A percentile compares a stretch with the other conserved stretches of the same genome.
phyloP scores from a whole-genome alignment of 805 yeast species.

The Metschnikowia kofuensis region DNA sequence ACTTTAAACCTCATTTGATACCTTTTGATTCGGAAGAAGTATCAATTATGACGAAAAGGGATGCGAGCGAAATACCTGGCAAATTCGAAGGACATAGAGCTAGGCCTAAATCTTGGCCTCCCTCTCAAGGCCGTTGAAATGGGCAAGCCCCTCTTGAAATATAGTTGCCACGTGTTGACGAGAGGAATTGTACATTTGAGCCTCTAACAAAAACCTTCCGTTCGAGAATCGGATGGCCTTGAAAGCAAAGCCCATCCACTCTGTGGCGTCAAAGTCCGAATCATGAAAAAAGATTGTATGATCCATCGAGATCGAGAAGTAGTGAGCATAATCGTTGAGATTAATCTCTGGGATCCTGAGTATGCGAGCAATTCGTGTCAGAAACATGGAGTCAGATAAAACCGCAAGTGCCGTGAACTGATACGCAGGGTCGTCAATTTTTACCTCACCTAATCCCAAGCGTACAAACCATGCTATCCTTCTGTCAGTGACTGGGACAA shows the following conservation, averaged over 20 bases:
- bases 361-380: constrained; percentile 51
- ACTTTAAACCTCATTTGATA: no score
- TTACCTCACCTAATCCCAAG: constrained; percentile 23
- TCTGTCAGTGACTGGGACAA: constrained; percentile 23
- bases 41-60: no score
- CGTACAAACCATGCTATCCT: constrained; percentile 24
- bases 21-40: no score
- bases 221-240: constrained; percentile 48
- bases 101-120: constrained; percentile 13
- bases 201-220: constrained; percentile 54
- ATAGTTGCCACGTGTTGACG: constrained; percentile 57
- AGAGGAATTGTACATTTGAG: constrained; percentile 50
- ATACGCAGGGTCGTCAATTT: constrained; percentile 18
- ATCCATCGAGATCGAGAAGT: constrained; percentile 59
- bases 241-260: constrained; percentile 51
- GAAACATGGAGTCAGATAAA: constrained; percentile 54
- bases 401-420: constrained; percentile 58
- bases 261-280: constrained; percentile 37
- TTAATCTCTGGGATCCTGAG: constrained; percentile 38
- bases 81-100: neutral
- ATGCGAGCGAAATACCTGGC: no score
- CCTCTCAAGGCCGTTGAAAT: constrained; percentile 25
- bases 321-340: constrained; percentile 22
- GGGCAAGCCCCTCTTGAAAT: constrained; percentile 62
- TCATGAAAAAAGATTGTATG: constrained; percentile 67